These are phyloP conservation scores for Karstenula rhodostoma DNA, from an alignment of 2,329 filamentous ascomycete species.

Conservation along the genomic window DNA sequence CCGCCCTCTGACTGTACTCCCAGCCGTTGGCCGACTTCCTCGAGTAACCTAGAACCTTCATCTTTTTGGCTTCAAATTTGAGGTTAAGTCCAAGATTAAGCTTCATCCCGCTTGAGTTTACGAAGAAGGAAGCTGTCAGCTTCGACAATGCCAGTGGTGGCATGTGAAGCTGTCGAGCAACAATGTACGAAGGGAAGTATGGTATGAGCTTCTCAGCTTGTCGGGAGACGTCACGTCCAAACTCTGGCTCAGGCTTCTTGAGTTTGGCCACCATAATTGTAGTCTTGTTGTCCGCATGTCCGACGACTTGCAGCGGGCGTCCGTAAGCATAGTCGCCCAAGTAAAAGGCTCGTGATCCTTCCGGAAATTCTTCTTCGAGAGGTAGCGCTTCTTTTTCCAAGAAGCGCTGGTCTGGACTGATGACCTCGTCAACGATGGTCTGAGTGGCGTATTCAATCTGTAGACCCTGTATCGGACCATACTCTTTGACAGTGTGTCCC, in stretches of 20 bases:
- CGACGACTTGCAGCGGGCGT: conserved; percentile 82
- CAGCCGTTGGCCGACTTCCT: conserved; percentile 85
- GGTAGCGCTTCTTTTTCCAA: conserved; percentile 87
- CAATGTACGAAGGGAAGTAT: conserved; percentile 88
- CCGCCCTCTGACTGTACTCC: conserved; percentile 91
- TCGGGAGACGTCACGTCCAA: conserved; percentile 76
- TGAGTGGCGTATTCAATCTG: conserved; percentile 93
- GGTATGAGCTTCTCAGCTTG: conserved; percentile 74
- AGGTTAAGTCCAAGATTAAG: conserved; percentile 93
- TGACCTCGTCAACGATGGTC: conserved; percentile 85
- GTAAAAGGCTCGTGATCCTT: conserved; percentile 86
- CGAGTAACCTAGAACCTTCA: conserved; percentile 95
- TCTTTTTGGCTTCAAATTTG: conserved; percentile 94
- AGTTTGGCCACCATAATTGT: conserved; percentile 79
- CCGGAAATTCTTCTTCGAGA: conserved; percentile 89
- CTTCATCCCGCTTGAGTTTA: conserved; percentile 80
- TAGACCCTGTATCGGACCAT: conserved; percentile 82
- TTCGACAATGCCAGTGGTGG: conserved; percentile 92
- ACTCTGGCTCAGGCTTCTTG: conserved; percentile 79
- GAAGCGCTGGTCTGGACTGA: conserved; percentile 92
- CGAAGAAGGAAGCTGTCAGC: conserved; percentile 92
- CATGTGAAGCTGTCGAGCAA: conserved; percentile 81
- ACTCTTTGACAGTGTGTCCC: conserved; percentile 91
- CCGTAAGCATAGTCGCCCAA: conserved; percentile 93
- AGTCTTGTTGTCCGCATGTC: conserved; percentile 76